A percentile compares a stretch with the other conserved stretches of the same genome.
Conservation (phyloP, 768 basidiomycete species). For the Suillus decipiens region DNA sequence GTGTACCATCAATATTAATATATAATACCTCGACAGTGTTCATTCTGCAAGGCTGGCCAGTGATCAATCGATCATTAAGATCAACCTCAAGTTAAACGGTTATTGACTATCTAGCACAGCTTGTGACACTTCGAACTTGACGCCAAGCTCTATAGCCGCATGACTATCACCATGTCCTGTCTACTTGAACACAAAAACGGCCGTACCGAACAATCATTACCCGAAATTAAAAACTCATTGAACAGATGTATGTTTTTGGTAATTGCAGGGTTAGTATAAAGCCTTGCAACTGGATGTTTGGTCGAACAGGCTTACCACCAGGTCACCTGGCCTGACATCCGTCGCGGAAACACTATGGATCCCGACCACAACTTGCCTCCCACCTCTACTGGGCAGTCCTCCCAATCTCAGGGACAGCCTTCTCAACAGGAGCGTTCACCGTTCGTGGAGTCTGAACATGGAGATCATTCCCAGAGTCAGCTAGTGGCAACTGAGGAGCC, state of each 20-base stretch:
- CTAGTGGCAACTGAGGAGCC: conserved; percentile 12
- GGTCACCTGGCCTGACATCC: neutral
- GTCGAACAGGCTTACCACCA: neutral
- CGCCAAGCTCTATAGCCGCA: too few relatives aligned
- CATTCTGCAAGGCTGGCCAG: too few relatives aligned
- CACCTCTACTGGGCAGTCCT: neutral
- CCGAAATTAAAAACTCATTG: neutral
- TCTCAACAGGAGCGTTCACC: neutral
- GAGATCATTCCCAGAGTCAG: conserved; percentile 1
- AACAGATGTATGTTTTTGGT: neutral
- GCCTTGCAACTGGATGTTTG: neutral
- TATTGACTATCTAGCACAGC: too few relatives aligned
- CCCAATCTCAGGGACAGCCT: neutral
- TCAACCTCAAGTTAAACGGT: too few relatives aligned
- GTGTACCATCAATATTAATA: too few relatives aligned
- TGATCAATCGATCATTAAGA: too few relatives aligned
- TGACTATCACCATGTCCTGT: too few relatives aligned
- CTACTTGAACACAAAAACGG: neutral
- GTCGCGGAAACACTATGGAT: conserved; percentile 21
- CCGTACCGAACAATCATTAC: conserved; percentile 10
- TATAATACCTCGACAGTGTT: too few relatives aligned
- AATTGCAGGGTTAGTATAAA: neutral
- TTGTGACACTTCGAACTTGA: neutral
- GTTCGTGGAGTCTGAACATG: conserved; percentile 11
- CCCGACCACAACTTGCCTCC: conserved; percentile 1